phyloP scores from a whole-genome alignment of 2,329 filamentous ascomycete species.

The Tolypocladium nubicola region DNA sequence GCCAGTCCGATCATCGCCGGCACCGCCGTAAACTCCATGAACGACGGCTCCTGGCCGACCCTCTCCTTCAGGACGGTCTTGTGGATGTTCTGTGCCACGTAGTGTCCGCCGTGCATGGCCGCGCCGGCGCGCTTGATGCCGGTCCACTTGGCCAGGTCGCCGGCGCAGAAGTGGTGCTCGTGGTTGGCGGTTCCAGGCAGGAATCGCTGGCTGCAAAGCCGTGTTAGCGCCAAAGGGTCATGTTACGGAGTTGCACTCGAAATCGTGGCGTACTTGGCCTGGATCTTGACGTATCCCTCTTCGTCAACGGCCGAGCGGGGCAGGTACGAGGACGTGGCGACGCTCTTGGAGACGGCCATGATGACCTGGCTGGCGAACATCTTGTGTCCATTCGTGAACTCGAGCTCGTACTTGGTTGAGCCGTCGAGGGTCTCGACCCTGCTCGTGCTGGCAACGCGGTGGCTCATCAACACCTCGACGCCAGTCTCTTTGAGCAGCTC shows the following conservation, averaged over 20 bases:
- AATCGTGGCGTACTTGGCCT: constrained; percentile 32
- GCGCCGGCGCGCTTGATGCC: constrained; percentile 72
- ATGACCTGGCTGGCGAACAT: constrained; percentile 56
- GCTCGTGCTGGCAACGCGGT: constrained; percentile 41
- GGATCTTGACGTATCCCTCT: constrained; percentile 56
- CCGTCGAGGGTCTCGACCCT: constrained; percentile 34
- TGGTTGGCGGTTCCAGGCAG: constrained; percentile 42
- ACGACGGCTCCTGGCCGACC: constrained; percentile 29
- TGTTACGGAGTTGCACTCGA: background rate
- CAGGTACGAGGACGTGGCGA: constrained; percentile 53
- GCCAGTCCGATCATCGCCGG: constrained; percentile 61
- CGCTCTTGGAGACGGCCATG: constrained; percentile 55
- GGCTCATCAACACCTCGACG: constrained; percentile 53
- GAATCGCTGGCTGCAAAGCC: constrained; percentile 39
- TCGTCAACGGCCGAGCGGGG: constrained; percentile 47
- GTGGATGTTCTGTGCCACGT: constrained; percentile 56
- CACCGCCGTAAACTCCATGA: constrained; percentile 38
- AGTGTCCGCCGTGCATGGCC: constrained; percentile 64
- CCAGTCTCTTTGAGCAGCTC: constrained; percentile 49
- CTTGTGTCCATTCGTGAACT: constrained; percentile 48
- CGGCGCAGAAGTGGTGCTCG: constrained; percentile 54
- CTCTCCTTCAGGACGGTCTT: constrained; percentile 42
- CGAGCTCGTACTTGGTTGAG: constrained; percentile 33
- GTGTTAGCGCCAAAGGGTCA: background rate
- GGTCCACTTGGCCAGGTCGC: constrained; percentile 61